phyloP scores from a whole-genome alignment of 2,329 filamentous ascomycete genomes.

The Ceratocystis huliohia region DNA sequence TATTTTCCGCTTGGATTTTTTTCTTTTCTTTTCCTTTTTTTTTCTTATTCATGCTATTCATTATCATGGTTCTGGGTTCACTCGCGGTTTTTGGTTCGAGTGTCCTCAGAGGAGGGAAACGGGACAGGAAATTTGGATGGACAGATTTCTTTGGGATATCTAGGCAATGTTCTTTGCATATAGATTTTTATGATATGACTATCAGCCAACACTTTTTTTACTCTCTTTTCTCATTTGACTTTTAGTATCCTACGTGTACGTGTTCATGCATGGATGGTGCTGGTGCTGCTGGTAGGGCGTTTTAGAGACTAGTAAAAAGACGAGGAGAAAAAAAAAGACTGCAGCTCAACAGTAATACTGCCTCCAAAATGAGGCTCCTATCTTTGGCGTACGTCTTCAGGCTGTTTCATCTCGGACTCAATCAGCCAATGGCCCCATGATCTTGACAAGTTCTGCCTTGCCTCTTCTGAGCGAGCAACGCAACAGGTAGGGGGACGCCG shows the following conservation, averaged over 20 bases:
- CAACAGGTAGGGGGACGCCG: too few species aligned
- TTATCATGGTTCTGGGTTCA: background rate
- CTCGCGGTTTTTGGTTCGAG: background rate
- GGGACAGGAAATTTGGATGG: constrained; percentile 4
- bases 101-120: constrained; percentile 1
- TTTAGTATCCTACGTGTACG: background rate
- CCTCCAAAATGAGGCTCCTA: too few species aligned
- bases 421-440: background rate
- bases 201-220: constrained; percentile 3
- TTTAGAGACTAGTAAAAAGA: background rate
- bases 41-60: background rate
- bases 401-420: background rate
- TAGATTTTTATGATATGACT: constrained; percentile 16
- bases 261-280: background rate
- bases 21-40: background rate
- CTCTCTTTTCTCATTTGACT: background rate
- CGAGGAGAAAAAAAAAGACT: too few species aligned
- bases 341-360: too few species aligned
- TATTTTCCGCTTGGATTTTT: background rate
- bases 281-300: background rate
- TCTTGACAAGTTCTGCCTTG: too few species aligned
- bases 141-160: constrained; percentile 5
- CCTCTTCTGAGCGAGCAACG: too few species aligned
- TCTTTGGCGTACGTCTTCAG: background rate
- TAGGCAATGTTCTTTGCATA: constrained; percentile 10